Evolutionary conservation across 805 yeast species (phyloP).

Genomic region (Saccharomyces jurei): DNA sequence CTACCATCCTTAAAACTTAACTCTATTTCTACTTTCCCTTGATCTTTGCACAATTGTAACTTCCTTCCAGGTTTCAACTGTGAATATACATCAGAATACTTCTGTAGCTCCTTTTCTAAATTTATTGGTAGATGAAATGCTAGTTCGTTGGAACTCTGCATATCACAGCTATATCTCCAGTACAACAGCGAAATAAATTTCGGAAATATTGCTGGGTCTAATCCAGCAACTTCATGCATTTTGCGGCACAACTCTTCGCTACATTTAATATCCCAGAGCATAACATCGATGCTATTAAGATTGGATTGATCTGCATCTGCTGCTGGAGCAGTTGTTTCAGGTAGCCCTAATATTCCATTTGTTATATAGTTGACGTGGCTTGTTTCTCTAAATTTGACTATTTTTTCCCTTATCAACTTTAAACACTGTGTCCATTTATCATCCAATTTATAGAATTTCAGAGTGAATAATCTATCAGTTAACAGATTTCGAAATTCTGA

Average conservation of each 20-base stretch:
- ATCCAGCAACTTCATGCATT: constrained; percentile 27
- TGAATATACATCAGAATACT: constrained; percentile 39
- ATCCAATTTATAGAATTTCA: constrained; percentile 17
- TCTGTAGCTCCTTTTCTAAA: background rate
- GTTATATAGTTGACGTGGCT: constrained; percentile 1
- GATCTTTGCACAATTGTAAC: constrained; percentile 46
- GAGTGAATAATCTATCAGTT: constrained; percentile 16
- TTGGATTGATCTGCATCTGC: constrained; percentile 10
- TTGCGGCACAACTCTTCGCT: constrained; percentile 41
- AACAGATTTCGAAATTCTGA: constrained; percentile 18
- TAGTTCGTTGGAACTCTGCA: constrained; percentile 28
- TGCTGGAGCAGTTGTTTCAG: background rate
- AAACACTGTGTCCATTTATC: constrained; percentile 22
- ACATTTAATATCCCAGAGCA: constrained; percentile 64
- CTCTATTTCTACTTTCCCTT: constrained; percentile 56
- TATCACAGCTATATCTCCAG: constrained; percentile 49
- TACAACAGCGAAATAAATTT: constrained; percentile 66
- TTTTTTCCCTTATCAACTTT: constrained; percentile 13
- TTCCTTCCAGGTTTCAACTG: constrained; percentile 47
- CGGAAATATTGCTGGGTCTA: constrained; percentile 37
- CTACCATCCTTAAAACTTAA: constrained; percentile 45
- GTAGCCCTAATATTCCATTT: background rate
- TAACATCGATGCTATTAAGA: constrained; percentile 65
- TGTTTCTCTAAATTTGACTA: background rate
- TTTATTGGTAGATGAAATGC: constrained; percentile 30